A percentile compares a stretch with the other conserved stretches of the same genome.
Conservation (phyloP, 352 stramenopile species). For the Globisporangium orthogonon region DNA sequence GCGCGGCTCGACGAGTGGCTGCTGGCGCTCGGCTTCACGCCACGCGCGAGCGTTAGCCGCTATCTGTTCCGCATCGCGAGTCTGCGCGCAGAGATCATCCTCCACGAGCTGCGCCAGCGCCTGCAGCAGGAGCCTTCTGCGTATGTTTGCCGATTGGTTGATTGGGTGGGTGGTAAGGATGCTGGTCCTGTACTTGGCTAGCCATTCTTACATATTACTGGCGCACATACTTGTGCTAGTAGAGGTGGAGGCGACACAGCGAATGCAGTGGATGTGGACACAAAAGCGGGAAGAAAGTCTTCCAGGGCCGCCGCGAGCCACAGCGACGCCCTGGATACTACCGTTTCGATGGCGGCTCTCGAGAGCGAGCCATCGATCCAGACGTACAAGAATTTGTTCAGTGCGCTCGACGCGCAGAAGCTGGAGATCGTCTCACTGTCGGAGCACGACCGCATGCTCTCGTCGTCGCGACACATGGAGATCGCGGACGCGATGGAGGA, state of each 20-base stretch:
- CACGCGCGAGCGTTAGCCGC: slow-evolving; percentile 21
- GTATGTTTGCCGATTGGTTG: slow-evolving; percentile 3
- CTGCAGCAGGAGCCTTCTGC: slow-evolving; percentile 9
- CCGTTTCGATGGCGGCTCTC: slow-evolving; percentile 12
- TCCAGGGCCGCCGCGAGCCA: slow-evolving; percentile 1
- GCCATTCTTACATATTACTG: too few species aligned
- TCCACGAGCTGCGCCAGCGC: slow-evolving; percentile 35
- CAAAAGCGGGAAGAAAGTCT: neutral
- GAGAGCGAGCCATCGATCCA: slow-evolving; percentile 24
- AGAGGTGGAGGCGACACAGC: neutral
- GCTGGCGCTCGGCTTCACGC: slow-evolving; percentile 41
- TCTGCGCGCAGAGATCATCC: slow-evolving; percentile 54
- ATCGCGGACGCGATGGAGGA: slow-evolving; percentile 78
- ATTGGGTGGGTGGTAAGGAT: neutral
- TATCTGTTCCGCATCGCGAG: slow-evolving; percentile 45
- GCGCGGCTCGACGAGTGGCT: slow-evolving; percentile 36
- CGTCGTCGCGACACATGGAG: slow-evolving; percentile 47
- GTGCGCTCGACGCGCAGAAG: slow-evolving; percentile 38
- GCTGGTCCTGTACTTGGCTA: neutral
- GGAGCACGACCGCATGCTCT: slow-evolving; percentile 55
- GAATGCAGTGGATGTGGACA: slow-evolving; percentile 2
- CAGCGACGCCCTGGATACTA: neutral
- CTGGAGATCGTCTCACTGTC: slow-evolving; percentile 59
- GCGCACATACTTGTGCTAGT: neutral
- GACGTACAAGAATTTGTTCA: slow-evolving; percentile 45